These are phyloP conservation scores for Aspergillus fischeri DNA, from an alignment of 2,329 filamentous ascomycete species.

Conservation along the genomic window DNA sequence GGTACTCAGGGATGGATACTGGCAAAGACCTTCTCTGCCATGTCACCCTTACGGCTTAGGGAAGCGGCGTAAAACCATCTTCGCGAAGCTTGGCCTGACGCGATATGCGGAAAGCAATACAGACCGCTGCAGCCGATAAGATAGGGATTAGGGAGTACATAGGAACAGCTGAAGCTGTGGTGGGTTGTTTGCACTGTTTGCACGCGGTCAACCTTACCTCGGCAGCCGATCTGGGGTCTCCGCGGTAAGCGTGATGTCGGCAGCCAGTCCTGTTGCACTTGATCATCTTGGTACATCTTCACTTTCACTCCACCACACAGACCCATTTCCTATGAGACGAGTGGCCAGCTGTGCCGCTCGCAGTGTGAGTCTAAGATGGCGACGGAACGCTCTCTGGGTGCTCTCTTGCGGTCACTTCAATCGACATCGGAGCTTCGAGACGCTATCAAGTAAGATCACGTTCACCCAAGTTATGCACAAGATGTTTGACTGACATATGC, in stretches of 20 bases:
- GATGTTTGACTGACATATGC: slow-evolving; percentile 10
- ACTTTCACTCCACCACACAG: background rate
- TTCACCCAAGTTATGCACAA: background rate
- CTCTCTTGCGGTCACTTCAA: slow-evolving; percentile 58
- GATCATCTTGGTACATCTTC: slow-evolving; percentile 2
- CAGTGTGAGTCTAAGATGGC: slow-evolving; percentile 42
- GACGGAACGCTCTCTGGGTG: slow-evolving; percentile 58
- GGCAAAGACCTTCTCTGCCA: background rate
- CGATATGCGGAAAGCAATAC: background rate
- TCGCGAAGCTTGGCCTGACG: background rate
- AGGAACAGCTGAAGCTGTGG: background rate
- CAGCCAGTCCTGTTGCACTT: background rate
- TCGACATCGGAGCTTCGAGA: slow-evolving; percentile 56
- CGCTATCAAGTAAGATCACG: slow-evolving; percentile 49
- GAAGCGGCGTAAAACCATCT: background rate
- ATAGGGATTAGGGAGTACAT: background rate
- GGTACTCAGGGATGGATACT: background rate
- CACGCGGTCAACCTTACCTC: slow-evolving; percentile 22
- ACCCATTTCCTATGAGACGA: slow-evolving; percentile 5
- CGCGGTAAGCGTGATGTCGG: slow-evolving; percentile 17
- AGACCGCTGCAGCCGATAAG: background rate
- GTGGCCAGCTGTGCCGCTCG: background rate
- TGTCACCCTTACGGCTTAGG: background rate
- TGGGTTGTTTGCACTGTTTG: slow-evolving; percentile 34
- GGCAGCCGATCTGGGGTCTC: slow-evolving; percentile 31